Evolutionary conservation across 2,329 filamentous ascomycete species (phyloP), one percentile per base, ranked within the genome.

Genomic region (Aureobasidium musti): DNA sequence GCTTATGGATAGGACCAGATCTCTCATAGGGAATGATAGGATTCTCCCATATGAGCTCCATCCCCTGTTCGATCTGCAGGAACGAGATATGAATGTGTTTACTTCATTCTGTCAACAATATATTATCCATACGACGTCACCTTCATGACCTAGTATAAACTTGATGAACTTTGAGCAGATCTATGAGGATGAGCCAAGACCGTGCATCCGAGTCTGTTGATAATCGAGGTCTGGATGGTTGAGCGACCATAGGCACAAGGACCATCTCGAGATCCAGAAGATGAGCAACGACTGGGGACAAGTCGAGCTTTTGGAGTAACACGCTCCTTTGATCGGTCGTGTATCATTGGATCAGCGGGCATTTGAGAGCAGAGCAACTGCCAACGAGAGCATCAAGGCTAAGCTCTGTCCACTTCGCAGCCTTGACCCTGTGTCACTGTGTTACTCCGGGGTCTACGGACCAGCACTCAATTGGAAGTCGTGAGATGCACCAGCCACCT

Each of bases 351-450:
- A 11, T 11, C 1, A 14, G 3, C 7, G 21, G 1, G n/a, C 1
- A 13, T 11, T 8, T 2, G 11, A 19, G 5, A 37, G 23, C n/a
- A 6, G 30, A 54, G 11, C 28, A 30, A 10, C 5, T 52, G 49
- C 19, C 30, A 54, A 54, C n/a, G 23, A 8, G 4, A 35, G 10
- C n/a, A 54, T 37, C 19, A 21, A 37, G 30, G 30, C 17, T 2
- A 23, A 35, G 50, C 50, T 23, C 5, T 54, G 50, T 54, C 50
- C 50, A 21, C 30, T 6, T 54, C 28, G 13, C 13, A 37, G 2
- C 50, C 14, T 7, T 54, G 50, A 54, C 50, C 30, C n/a, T 54
- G 50, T 54, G 50, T 37, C 50, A 54, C 50, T 54, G 33, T 54
- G 50, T 23, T 21, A 54, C 50, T 54, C 50, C 7, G 50, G 50